Evolutionary conservation across 805 yeast species (phyloP).

Genomic region (Saccharomyces mikatae): DNA sequence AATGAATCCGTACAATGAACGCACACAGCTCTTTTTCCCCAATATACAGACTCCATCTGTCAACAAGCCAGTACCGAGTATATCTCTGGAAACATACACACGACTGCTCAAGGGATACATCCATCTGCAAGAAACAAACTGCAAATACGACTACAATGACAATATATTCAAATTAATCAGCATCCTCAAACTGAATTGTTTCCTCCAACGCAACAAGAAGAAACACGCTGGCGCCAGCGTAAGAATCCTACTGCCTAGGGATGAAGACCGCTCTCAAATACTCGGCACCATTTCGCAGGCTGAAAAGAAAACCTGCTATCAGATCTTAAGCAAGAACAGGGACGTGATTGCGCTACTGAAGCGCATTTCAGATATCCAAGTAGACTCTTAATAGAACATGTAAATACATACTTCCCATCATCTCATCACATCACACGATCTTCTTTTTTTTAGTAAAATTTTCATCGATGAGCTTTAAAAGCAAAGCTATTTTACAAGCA

Average conservation of each 20-base stretch:
- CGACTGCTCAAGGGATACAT: slow-evolving; percentile 17
- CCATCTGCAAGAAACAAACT: slow-evolving; percentile 6
- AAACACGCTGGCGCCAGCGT: slow-evolving; percentile 1
- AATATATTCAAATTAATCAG: slow-evolving; percentile 20
- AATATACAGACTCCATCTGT: not conserved
- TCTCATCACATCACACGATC: not conserved
- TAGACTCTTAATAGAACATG: not conserved
- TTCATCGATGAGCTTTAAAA: not conserved
- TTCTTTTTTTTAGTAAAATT: not conserved
- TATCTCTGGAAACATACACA: slow-evolving; percentile 20
- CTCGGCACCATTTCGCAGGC: not conserved
- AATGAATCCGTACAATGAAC: slow-evolving; percentile 13
- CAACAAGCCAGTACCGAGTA: slow-evolving; percentile 6
- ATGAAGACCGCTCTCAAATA: slow-evolving; percentile 1
- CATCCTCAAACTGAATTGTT: slow-evolving; percentile 21
- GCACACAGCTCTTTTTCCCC: slow-evolving; percentile 14
- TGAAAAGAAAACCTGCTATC: slow-evolving; percentile 5
- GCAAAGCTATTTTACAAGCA: not conserved
- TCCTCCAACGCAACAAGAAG: slow-evolving; percentile 4
- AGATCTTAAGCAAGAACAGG: slow-evolving; percentile 6
- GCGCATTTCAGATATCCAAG: not conserved
- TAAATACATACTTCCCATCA: not conserved
- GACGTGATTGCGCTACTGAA: slow-evolving; percentile 3
- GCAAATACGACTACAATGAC: slow-evolving; percentile 11
- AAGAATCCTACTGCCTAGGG: slow-evolving; percentile 11